Percentiles rank a stretch among this genome's conserved stretches.
Evolutionary conservation across 1,284 basidiomycete genomes (phyloP).

Genomic region (Gomphus bonarii): DNA sequence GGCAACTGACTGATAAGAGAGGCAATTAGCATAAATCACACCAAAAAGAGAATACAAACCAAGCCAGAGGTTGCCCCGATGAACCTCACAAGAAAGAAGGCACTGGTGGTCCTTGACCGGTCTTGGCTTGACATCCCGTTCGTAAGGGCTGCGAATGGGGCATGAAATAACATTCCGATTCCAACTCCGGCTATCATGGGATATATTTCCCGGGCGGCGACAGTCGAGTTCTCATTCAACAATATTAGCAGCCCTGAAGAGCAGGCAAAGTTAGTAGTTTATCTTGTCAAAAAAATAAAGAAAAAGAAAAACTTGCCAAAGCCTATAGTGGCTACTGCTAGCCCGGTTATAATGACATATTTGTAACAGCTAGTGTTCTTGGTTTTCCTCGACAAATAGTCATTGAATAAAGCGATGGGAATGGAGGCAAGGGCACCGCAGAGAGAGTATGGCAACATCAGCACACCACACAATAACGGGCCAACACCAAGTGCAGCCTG

Average conservation of each 20-base stretch:
- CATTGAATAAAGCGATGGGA: constrained; percentile 69
- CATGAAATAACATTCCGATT: constrained; percentile 71
- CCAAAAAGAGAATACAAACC: constrained; percentile 32
- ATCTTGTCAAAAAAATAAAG: constrained; percentile 19
- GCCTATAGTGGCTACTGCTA: constrained; percentile 52
- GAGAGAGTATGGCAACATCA: constrained; percentile 70
- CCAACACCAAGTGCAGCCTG: constrained; percentile 58
- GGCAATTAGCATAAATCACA: constrained; percentile 13
- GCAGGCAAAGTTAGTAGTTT: neutral
- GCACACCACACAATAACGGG: constrained; percentile 58
- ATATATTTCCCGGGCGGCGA: constrained; percentile 37
- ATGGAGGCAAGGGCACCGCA: constrained; percentile 72
- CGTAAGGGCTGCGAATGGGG: constrained; percentile 69
- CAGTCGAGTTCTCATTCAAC: constrained; percentile 40
- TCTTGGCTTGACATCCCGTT: constrained; percentile 50
- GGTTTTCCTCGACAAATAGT: constrained; percentile 45
- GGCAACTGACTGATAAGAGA: constrained; percentile 45
- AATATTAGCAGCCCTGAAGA: constrained; percentile 51
- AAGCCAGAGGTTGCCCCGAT: constrained; percentile 72
- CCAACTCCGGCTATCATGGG: constrained; percentile 67
- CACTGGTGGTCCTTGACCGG: constrained; percentile 68
- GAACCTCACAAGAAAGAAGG: constrained; percentile 75
- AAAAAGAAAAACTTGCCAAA: constrained; percentile 44
- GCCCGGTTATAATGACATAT: constrained; percentile 47
- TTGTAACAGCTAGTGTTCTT: constrained; percentile 53